Base-by-base conservation (phyloP, 768 basidiomycete species). In the Boletus vinaceobasis region DNA sequence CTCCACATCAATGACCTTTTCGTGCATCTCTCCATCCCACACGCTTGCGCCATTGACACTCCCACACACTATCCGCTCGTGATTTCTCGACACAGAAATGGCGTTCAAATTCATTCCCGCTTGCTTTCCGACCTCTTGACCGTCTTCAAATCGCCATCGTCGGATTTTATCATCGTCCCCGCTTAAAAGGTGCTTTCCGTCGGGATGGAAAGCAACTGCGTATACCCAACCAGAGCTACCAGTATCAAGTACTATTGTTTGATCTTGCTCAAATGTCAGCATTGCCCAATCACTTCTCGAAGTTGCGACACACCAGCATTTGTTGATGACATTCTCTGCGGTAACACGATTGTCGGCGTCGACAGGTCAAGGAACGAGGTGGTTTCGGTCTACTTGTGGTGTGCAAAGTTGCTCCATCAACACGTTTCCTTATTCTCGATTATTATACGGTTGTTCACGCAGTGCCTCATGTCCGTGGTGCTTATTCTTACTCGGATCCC, bases 31-130 rank as follows among this genome's bases (percentile, higher is more conserved):
- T 14, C 7, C 8, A 4, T 37, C 37, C 37, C 37, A 37, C 9
- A 37, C n/a, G 4, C n/a, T 37, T 8, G 8, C 37, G 17, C 37
- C 37, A 2, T 23, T 1, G 0, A 2, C 7, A 5, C 26, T 9
- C 26, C 42, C 42, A 10, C 26, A 43, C 1, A 8, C 42, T 15
- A 27, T 5, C 42, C 42, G 15, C 3, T 27, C 27, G 15, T 9
- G 4, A 4, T 23, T 4, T 4, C 23, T 4, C 4, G 42, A 27
- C 4, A 43, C 23, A 27, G 7, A 43, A 10, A 27, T 43, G 15
- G 7, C 9, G 4, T 10, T 9, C 26, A 43, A 3, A 0, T 2
- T 2, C 4, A 5, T 10, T 27, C 7, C 8, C 5, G 0, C 27
- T 27, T 43, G 42, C 42, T 10, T 43, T 9, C 8, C 4, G 2